A percentile compares a stretch with the other conserved stretches of the same genome.
phyloP scores from a whole-genome alignment of 2,329 filamentous ascomycete species.

The Bipolaris gigantea region DNA sequence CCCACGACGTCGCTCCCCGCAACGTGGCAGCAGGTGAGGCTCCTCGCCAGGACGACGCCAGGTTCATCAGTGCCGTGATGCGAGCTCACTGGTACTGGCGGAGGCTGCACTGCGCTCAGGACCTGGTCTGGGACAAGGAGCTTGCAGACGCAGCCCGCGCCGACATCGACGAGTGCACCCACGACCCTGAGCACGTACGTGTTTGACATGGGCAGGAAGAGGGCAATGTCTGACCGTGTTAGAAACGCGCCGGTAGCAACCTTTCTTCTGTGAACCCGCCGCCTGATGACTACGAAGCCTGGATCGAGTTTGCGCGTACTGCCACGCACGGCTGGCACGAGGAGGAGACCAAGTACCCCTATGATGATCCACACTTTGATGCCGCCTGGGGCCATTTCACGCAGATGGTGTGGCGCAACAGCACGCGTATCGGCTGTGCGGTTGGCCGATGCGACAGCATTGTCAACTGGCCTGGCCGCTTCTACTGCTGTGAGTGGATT shows the following conservation, averaged over 20 bases:
- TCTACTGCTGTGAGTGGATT: conserved; percentile 41
- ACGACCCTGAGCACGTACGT: conserved; percentile 34
- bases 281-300: conserved; percentile 28
- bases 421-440: conserved; percentile 42
- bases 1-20: conserved; percentile 17
- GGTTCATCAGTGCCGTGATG: conserved; percentile 39
- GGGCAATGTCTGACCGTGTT: conserved; percentile 5
- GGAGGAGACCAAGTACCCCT: conserved; percentile 42
- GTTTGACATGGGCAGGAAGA: neutral
- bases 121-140: conserved; percentile 36
- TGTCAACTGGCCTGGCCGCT: conserved; percentile 32
- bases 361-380: conserved; percentile 34
- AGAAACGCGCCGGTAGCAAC: conserved; percentile 41
- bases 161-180: conserved; percentile 31
- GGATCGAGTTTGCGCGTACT: conserved; percentile 35
- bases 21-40: conserved; percentile 22
- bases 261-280: conserved; percentile 33
- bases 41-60: conserved; percentile 31
- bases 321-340: conserved; percentile 43
- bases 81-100: conserved; percentile 45
- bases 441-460: conserved; percentile 30
- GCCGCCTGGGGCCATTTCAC: conserved; percentile 44
- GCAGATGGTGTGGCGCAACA: conserved; percentile 46
- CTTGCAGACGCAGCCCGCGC: conserved; percentile 31
- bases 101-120: conserved; percentile 41